phyloP scores from a whole-genome alignment of 495 filamentous ascomycete genomes.

The Penicillium flavigenum region DNA sequence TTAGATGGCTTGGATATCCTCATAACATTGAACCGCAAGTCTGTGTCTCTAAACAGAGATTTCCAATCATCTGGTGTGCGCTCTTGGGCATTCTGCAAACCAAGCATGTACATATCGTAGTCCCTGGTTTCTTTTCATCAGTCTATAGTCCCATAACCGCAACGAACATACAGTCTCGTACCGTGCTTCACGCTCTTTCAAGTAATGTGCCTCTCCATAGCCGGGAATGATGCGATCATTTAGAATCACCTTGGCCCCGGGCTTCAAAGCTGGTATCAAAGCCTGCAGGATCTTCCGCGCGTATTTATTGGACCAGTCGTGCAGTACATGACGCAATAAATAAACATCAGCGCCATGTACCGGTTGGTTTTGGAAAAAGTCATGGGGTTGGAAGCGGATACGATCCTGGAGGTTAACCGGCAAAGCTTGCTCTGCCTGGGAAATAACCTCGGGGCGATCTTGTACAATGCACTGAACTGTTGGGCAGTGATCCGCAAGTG shows the following conservation, averaged over 20 bases:
- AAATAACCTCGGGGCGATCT: slow-evolving; percentile 49
- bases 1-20: slow-evolving; percentile 17
- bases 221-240: slow-evolving; percentile 43
- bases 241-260: slow-evolving; percentile 48
- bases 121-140: slow-evolving; percentile 21
- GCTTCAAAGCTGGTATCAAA: slow-evolving; percentile 56
- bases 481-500: slow-evolving; percentile 40
- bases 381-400: slow-evolving; percentile 48
- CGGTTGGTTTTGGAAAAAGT: slow-evolving; percentile 56
- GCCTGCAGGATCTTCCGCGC: slow-evolving; percentile 52
- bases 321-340: slow-evolving; percentile 58
- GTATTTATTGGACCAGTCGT: slow-evolving; percentile 60
- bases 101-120: slow-evolving; percentile 39
- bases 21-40: slow-evolving; percentile 26
- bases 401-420: slow-evolving; percentile 39
- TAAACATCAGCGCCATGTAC: slow-evolving; percentile 47
- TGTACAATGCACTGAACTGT: slow-evolving; percentile 54
- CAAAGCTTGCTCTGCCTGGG: slow-evolving; percentile 39
- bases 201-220: slow-evolving; percentile 18
- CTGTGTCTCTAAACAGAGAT: slow-evolving; percentile 29
- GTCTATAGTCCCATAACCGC: not conserved
- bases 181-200: slow-evolving; percentile 21
- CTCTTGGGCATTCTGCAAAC: slow-evolving; percentile 36
- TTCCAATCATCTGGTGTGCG: slow-evolving; percentile 32
- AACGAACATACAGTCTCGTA: not conserved